Conservation (phyloP, 345 rosid genomes). For the Gossypium turneri region DNA sequence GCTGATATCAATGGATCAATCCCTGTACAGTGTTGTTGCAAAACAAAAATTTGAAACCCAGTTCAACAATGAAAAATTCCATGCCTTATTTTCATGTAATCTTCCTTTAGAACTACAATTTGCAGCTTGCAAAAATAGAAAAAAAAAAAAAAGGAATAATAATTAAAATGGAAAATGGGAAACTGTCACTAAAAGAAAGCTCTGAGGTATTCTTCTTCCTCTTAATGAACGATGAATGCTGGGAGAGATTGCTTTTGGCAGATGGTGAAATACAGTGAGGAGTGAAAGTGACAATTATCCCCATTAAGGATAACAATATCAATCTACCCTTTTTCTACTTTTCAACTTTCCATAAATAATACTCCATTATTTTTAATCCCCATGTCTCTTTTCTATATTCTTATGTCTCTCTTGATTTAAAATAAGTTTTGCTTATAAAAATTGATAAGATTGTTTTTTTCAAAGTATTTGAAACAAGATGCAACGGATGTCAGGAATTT, state of each 20-base stretch:
- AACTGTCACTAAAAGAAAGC: not conserved
- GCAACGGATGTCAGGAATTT: too few relatives aligned
- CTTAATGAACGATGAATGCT: not conserved
- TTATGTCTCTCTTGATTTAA: too few relatives aligned
- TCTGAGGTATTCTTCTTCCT: not conserved
- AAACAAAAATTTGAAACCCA: not conserved
- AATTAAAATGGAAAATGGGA: not conserved
- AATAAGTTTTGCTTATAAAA: too few relatives aligned
- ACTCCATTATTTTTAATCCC: not conserved
- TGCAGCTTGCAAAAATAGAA: not conserved
- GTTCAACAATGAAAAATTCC: not conserved
- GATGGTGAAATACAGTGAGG: constrained; percentile 1
- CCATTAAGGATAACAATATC: constrained; percentile 1
- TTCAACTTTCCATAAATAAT: constrained; percentile 7
- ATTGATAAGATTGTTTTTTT: too few relatives aligned
- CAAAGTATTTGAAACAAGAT: too few relatives aligned
- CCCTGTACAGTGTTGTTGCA: constrained; percentile 15
- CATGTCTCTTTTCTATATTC: not conserved
- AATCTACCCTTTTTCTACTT: not conserved
- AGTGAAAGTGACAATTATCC: constrained; percentile 8
- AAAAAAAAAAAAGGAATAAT: not conserved
- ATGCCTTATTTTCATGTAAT: not conserved
- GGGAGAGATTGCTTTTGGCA: constrained; percentile 7
- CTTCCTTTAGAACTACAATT: not conserved
- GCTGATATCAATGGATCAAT: not conserved